Evolutionary conservation across 163 green algal species (phyloP).

Genomic region (Chlamydomonas reinhardtii): DNA sequence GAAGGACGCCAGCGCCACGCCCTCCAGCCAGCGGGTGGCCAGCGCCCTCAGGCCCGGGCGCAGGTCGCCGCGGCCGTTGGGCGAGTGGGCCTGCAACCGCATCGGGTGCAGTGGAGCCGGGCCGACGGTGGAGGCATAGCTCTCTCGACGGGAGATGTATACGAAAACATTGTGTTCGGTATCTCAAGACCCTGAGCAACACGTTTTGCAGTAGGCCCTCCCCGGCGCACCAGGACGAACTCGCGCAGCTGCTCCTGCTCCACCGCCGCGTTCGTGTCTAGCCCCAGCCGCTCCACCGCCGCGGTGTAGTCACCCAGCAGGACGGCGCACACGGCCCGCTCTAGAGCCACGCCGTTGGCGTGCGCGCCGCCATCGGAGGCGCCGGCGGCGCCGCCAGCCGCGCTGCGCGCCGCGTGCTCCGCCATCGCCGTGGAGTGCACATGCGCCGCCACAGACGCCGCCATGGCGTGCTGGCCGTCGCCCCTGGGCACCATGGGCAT

Average conservation of each 20-base stretch:
- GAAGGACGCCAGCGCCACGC: conserved; percentile 38
- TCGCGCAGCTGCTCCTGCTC: conserved; percentile 1
- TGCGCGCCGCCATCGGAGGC: not conserved
- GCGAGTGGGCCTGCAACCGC: conserved; percentile 3
- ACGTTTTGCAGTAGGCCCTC: too few relatives aligned
- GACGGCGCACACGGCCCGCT: conserved; percentile 16
- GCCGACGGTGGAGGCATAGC: too few relatives aligned
- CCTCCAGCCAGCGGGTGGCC: conserved; percentile 26
- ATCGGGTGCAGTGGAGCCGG: too few relatives aligned
- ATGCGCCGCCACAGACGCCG: too few relatives aligned
- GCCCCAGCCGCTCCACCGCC: conserved; percentile 9
- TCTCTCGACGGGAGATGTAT: too few relatives aligned
- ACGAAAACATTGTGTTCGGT: too few relatives aligned
- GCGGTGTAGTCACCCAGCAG: conserved; percentile 26
- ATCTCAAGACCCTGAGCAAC: too few relatives aligned
- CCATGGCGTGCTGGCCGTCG: not conserved
- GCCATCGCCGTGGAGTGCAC: too few relatives aligned
- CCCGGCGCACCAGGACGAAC: conserved; percentile 14
- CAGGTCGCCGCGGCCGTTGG: conserved; percentile 12
- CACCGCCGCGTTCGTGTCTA: not conserved
- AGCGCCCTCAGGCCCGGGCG: conserved; percentile 28
- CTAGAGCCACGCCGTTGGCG: conserved; percentile 14
- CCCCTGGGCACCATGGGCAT: too few relatives aligned
- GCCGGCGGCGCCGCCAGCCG: too few relatives aligned
- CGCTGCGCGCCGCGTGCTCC: too few relatives aligned